These are phyloP conservation scores for Chalciporus sphaerocephalus DNA, from an alignment of 768 basidiomycete genomes.

Conservation along the genomic window DNA sequence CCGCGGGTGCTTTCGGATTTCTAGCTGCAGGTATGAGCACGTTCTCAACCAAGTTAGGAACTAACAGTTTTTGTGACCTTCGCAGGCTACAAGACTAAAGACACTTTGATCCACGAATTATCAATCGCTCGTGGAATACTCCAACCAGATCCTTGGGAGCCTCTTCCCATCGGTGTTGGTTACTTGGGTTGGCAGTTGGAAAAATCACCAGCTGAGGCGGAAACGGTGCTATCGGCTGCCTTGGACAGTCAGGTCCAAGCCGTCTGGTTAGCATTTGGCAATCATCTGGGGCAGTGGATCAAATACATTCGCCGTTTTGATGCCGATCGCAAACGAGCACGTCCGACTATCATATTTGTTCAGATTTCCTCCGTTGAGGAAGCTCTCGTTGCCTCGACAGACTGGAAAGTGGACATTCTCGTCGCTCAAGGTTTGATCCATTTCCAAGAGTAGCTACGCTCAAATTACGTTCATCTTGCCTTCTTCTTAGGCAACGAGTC, in stretches of 20 bases:
- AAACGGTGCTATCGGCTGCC: constrained; percentile 43
- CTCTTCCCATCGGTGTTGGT: constrained; percentile 65
- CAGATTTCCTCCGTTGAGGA: constrained; percentile 60
- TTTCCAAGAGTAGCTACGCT: background rate
- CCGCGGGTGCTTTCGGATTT: constrained; percentile 75
- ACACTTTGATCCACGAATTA: constrained; percentile 49
- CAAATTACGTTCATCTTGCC: constrained; percentile 3
- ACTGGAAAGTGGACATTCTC: constrained; percentile 71
- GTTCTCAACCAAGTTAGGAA: background rate
- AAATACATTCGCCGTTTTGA: constrained; percentile 55
- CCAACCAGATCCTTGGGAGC: constrained; percentile 26
- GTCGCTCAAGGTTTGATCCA: constrained; percentile 69
- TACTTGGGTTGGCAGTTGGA: constrained; percentile 73
- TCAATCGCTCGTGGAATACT: constrained; percentile 47
- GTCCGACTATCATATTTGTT: constrained; percentile 55
- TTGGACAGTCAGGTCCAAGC: constrained; percentile 56
- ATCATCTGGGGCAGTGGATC: constrained; percentile 56
- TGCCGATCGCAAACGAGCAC: constrained; percentile 33
- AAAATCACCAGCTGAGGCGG: constrained; percentile 35
- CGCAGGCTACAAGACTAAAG: constrained; percentile 45
- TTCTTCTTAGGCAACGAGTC: constrained; percentile 60
- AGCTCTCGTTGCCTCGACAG: constrained; percentile 52
- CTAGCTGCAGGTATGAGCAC: constrained; percentile 49
- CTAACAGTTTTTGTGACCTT: constrained; percentile 5
- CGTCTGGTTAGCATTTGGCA: constrained; percentile 74